Conservation (phyloP, 192 early-diverging fungal genomes). For the Entomortierella beljakovae region DNA sequence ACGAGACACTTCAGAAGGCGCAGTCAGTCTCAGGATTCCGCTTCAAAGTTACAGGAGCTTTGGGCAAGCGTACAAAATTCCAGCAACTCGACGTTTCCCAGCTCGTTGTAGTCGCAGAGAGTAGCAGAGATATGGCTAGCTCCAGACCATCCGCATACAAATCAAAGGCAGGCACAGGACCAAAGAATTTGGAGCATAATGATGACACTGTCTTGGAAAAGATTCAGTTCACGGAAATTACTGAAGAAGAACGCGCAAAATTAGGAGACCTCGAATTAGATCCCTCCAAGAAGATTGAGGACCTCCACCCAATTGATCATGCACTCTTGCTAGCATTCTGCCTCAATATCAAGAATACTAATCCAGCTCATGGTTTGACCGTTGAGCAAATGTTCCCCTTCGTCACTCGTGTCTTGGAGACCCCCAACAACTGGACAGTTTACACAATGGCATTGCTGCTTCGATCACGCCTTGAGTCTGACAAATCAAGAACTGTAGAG, state of each 20-base stretch:
- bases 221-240: constrained; percentile 69
- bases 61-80: constrained; percentile 94
- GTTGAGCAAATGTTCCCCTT: constrained; percentile 97
- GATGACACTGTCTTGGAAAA: constrained; percentile 94
- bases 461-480: constrained; percentile 89
- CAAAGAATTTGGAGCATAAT: constrained; percentile 86
- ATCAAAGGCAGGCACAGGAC: constrained; percentile 50
- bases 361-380: constrained; percentile 93
- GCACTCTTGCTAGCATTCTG: constrained; percentile 90
- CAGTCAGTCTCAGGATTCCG: constrained; percentile 83
- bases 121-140: constrained; percentile 59
- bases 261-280: constrained; percentile 50
- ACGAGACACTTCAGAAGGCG: constrained; percentile 73
- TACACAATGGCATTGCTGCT: constrained; percentile 95
- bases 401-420: constrained; percentile 89
- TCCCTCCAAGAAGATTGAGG: constrained; percentile 66
- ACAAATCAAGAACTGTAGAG: constrained; percentile 89
- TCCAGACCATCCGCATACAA: constrained; percentile 33
- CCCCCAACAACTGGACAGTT: constrained; percentile 98
- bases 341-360: constrained; percentile 95
- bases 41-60: constrained; percentile 90
- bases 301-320: constrained; percentile 86
- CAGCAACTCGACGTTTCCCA: constrained; percentile 91
- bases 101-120: constrained; percentile 91
- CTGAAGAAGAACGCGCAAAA: constrained; percentile 58